Evolutionary conservation across 805 yeast species (phyloP), one percentile per base, ranked within the genome.

Genomic region (Candida insectalens): DNA sequence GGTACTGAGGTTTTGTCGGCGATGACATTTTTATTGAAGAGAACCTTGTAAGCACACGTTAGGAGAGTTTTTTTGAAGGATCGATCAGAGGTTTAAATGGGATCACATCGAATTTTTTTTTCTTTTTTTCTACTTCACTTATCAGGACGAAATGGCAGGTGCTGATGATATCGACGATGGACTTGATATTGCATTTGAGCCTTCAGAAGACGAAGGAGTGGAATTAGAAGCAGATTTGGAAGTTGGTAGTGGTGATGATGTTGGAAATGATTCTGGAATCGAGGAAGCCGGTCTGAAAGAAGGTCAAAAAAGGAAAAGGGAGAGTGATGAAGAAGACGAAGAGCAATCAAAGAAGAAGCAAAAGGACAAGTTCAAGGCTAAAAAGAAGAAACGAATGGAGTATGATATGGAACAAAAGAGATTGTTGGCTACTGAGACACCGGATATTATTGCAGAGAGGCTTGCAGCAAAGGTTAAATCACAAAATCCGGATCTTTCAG

Each of bases 121-220:
- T 22, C 13, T 31, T 23, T 25, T 23, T 8, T 33, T 27, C n/a
- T 13, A 19, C n/a, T n/a, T n/a, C n/a, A n/a, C n/a, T n/a, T n/a
- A n/a, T n/a, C n/a, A n/a, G n/a, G n/a, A n/a, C n/a, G n/a, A n/a
- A n/a, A n/a, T n/a, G n/a, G n/a, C n/a, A n/a, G n/a, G n/a, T n/a
- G 15, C 69, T 12, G 95, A 85, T 54, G 94, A 80, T 39, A 62
- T 84, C 38, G 88, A 83, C 33, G 94, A 83, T 50, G 89, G 85
- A 3, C 60, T 84, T 32, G 80, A 67, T 3, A 82, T 81, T 26
- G 45, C 58, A 19, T 50, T 57, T n/a, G 55, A 45, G 9, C 27
- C 29, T 2, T 41, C 50, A n/a, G 53, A 51, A 3, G 67, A 49
- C 13, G 60, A 56, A 25, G 72, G 58, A 13, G 60, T 32, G 19